These are phyloP conservation scores for Naganishia randhawae DNA, from an alignment of 768 basidiomycete species.

Conservation along the genomic window DNA sequence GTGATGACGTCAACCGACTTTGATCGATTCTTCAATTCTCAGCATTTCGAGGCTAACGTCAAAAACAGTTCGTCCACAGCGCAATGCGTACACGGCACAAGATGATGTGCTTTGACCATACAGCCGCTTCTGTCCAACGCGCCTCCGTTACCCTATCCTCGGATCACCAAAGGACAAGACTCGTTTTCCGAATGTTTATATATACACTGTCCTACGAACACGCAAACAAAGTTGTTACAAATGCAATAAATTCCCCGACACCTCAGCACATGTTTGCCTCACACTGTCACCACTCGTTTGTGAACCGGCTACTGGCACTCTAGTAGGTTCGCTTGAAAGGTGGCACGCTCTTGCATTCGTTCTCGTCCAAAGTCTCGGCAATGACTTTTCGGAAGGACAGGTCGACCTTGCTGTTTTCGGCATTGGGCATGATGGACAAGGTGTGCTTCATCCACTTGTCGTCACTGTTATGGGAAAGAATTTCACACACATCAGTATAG, in stretches of 20 bases:
- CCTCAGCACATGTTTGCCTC: slow-evolving; percentile 2
- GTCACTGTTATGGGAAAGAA: slow-evolving; percentile 22
- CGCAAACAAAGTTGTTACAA: slow-evolving; percentile 11
- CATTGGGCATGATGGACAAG: slow-evolving; percentile 83
- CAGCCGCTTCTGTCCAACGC: too few relatives aligned
- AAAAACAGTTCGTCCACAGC: too few relatives aligned
- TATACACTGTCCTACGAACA: background rate
- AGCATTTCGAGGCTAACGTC: too few relatives aligned
- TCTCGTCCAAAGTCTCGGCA: slow-evolving; percentile 80
- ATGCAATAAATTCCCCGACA: background rate
- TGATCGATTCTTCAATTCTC: too few relatives aligned
- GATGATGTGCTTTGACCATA: too few relatives aligned
- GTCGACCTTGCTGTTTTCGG: slow-evolving; percentile 71
- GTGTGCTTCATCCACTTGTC: slow-evolving; percentile 58
- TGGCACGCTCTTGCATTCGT: slow-evolving; percentile 93
- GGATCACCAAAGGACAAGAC: too few relatives aligned
- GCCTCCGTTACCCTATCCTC: too few relatives aligned
- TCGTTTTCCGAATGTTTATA: background rate
- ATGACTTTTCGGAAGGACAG: slow-evolving; percentile 88
- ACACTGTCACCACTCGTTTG: background rate
- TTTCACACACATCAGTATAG: background rate
- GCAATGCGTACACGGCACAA: too few relatives aligned
- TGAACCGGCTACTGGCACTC: background rate
- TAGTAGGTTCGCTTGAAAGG: slow-evolving; percentile 96
- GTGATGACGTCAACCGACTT: background rate